phyloP scores from a whole-genome alignment of 2,329 filamentous ascomycete species.

The Xylaria sp. region DNA sequence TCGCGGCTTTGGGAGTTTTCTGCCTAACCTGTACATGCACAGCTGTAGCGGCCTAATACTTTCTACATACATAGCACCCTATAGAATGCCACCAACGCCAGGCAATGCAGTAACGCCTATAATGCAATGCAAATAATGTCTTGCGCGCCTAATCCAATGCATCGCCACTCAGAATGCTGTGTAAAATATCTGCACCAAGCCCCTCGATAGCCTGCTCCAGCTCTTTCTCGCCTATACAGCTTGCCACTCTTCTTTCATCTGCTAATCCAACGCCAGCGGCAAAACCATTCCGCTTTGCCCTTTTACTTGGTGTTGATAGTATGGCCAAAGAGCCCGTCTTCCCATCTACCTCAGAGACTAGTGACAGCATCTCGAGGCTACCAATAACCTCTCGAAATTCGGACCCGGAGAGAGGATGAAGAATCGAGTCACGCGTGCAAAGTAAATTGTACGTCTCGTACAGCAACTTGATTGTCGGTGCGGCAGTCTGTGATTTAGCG shows the following conservation, averaged over 20 bases:
- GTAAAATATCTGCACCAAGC: conserved; percentile 68
- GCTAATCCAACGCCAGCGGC: conserved; percentile 57
- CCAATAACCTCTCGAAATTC: conserved; percentile 95
- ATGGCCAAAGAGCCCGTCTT: conserved; percentile 74
- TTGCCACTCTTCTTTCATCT: conserved; percentile 82
- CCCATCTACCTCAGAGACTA: conserved; percentile 76
- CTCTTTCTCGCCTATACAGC: conserved; percentile 83
- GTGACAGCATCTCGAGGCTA: conserved; percentile 86
- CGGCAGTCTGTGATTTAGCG: conserved; percentile 68
- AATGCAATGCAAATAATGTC: conserved; percentile 23
- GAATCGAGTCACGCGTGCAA: conserved; percentile 86
- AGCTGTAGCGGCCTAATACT: too few species aligned
- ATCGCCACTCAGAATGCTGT: conserved; percentile 70
- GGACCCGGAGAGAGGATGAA: conserved; percentile 88
- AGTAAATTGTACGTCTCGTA: conserved; percentile 85
- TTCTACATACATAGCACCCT: too few species aligned
- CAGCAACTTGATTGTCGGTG: conserved; percentile 83
- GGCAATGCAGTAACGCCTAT: conserved; percentile 30
- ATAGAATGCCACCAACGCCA: conserved; percentile 18
- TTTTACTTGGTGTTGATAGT: conserved; percentile 76
- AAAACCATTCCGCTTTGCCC: conserved; percentile 67
- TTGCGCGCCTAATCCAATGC: conserved; percentile 60
- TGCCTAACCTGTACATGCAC: too few species aligned
- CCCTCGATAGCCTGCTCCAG: conserved; percentile 75
- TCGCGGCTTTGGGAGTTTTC: too few species aligned